Evolutionary conservation across 1,284 basidiomycete species (phyloP), one percentile per base, ranked within the genome.

Genomic region (Austroboletus rostrupii): DNA sequence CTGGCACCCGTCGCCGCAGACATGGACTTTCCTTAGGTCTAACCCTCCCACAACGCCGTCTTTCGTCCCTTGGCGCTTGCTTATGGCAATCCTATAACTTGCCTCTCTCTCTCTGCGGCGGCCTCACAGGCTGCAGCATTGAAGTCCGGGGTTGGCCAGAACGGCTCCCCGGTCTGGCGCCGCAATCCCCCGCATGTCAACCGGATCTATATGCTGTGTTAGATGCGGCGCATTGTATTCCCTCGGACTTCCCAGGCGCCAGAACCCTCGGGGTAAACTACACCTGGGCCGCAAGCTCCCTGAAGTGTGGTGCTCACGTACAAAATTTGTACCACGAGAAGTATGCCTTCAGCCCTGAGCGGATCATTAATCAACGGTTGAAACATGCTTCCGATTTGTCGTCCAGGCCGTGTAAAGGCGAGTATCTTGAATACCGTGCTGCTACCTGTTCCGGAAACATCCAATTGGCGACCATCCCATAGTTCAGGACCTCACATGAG

Each of bases 191-290:
- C 29, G 28, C 28, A 41, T 20, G 14, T 36, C 48, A 38, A 32
- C 37, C 39, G 29, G 26, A 39, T 47, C 35, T 26, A 26, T 19
- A 32, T 36, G 8, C 17, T 28, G 16, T 42, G 16, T 42, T 26
- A 10, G 28, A 36, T 54, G 9, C 19, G 13, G 26, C 1, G 14
- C 33, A 31, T 39, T 26, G 13, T 47, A 59, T 61, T 43, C 44
- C 59, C 60, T 61, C 59, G 55, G 58, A 37, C 39, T 61, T 64
- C 59, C 49, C 62, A 64, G 47, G 43, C 11, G 9, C 11, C 23
- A 17, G 31, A 12, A 20, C 1, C 28, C 33, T 41, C 26, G 16
- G 45, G 13, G 33, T 37, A 32, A 40, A 29, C 36, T 9, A 16
- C 31, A 21, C 26, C 19, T 35, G 32, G 23, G 28, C 31, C 29